These are phyloP conservation scores for Linum lewisii DNA, from an alignment of 345 rosid genomes.

Conservation along the genomic window DNA sequence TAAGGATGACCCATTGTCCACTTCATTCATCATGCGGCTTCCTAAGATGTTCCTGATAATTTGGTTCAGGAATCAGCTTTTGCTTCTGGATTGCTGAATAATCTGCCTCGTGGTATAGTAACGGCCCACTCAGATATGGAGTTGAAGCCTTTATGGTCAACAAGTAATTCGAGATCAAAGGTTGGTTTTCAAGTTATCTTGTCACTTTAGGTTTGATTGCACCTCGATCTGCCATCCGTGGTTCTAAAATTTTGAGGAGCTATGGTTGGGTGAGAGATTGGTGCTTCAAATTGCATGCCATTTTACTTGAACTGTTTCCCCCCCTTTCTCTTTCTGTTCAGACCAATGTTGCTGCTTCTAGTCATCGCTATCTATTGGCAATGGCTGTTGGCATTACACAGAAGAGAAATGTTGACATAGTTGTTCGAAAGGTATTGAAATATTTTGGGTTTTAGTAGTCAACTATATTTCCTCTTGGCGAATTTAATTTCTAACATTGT, in stretches of 20 bases:
- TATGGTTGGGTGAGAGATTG: background rate
- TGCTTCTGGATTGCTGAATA: conserved; percentile 32
- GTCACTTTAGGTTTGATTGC: background rate
- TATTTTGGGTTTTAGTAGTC: conserved; percentile 7
- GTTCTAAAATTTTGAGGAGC: background rate
- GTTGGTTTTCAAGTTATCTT: conserved; percentile 26
- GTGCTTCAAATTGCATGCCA: too few relatives aligned
- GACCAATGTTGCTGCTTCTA: conserved; percentile 32
- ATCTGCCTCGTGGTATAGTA: conserved; percentile 67
- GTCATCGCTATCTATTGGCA: conserved; percentile 57
- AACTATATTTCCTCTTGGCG: background rate
- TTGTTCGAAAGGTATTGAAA: conserved; percentile 65
- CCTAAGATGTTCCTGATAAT: conserved; percentile 11
- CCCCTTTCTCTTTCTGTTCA: background rate
- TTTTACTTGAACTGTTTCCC: too few relatives aligned
- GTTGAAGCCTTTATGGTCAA: conserved; percentile 83
- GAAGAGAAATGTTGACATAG: conserved; percentile 54
- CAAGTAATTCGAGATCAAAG: conserved; percentile 54
- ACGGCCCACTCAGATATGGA: conserved; percentile 75
- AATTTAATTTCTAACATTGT: conserved; percentile 28
- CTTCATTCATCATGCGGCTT: background rate
- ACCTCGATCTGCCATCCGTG: too few relatives aligned
- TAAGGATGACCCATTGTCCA: background rate
- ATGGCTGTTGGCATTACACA: conserved; percentile 88
- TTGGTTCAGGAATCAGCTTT: conserved; percentile 38